Conservation (phyloP, 768 basidiomycete species). For the Leccinellum albellum region DNA sequence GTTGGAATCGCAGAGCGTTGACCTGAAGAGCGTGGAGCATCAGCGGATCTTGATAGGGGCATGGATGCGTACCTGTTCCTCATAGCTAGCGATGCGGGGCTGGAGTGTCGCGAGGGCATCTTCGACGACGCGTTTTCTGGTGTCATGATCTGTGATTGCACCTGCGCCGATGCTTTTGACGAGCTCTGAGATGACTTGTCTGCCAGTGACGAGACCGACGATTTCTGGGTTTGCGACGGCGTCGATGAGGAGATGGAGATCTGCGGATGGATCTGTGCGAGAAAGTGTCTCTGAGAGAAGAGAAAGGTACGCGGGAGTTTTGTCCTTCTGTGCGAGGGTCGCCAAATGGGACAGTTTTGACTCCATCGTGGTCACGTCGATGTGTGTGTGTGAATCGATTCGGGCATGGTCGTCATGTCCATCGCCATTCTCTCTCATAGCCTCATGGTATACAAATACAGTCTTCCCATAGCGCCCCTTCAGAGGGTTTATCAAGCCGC, state of each 20-base stretch:
- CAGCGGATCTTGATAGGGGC: slow-evolving; percentile 1
- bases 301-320: slow-evolving; percentile 67
- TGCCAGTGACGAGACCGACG: slow-evolving; percentile 81
- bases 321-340: slow-evolving; percentile 77
- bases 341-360: slow-evolving; percentile 59
- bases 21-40: slow-evolving; percentile 47
- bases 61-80: slow-evolving; percentile 72
- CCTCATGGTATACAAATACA: slow-evolving; percentile 9
- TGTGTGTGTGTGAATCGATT: no score
- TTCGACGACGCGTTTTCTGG: slow-evolving; percentile 71
- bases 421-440: slow-evolving; percentile 9
- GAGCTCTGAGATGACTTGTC: slow-evolving; percentile 83
- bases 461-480: neutral
- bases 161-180: slow-evolving; percentile 64
- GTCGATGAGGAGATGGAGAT: slow-evolving; percentile 72
- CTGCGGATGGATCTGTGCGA: slow-evolving; percentile 42
- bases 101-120: slow-evolving; percentile 68
- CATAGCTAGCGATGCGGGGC: slow-evolving; percentile 83
- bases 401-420: no score
- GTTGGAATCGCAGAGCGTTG: slow-evolving; percentile 76
- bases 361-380: slow-evolving; percentile 49
- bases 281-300: slow-evolving; percentile 67
- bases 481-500: neutral
- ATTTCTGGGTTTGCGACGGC: slow-evolving; percentile 79
- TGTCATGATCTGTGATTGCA: slow-evolving; percentile 47